These are phyloP conservation scores for Dovyalis caffra DNA, from an alignment of 345 rosid genomes.

Conservation along the genomic window DNA sequence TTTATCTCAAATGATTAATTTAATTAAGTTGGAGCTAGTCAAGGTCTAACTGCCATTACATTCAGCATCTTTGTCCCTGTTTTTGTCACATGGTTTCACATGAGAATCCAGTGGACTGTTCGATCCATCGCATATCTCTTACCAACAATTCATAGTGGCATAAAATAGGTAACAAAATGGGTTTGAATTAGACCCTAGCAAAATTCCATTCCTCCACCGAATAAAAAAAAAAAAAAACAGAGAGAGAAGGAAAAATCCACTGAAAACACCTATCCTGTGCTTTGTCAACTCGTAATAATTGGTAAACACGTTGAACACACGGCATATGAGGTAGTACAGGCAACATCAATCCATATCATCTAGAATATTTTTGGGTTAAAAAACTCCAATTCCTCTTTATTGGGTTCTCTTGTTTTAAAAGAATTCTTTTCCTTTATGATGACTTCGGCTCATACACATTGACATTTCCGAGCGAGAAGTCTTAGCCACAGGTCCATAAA, in stretches of 20 bases:
- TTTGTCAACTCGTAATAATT: background rate
- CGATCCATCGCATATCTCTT: no score
- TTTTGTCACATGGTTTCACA: conserved; percentile 1
- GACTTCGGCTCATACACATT: background rate
- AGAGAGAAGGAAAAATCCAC: no score
- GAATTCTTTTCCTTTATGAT: background rate
- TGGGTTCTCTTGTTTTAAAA: background rate
- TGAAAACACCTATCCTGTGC: background rate
- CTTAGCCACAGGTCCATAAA: background rate
- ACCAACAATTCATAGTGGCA: no score
- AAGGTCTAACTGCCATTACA: background rate
- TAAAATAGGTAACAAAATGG: no score
- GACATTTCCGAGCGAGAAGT: background rate
- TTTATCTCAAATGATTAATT: background rate
- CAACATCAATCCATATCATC: background rate
- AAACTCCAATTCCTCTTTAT: background rate
- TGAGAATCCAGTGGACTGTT: background rate
- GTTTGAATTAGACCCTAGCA: no score
- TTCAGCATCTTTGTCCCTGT: background rate
- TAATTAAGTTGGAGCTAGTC: background rate
- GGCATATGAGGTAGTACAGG: background rate
- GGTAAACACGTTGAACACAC: conserved; percentile 4
- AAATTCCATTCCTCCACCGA: no score
- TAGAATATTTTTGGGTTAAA: background rate
- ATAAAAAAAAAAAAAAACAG: no score